Evolutionary conservation across 2,329 filamentous ascomycete species (phyloP), one percentile per base, ranked within the genome.

Genomic region (Talaromyces sp.): DNA sequence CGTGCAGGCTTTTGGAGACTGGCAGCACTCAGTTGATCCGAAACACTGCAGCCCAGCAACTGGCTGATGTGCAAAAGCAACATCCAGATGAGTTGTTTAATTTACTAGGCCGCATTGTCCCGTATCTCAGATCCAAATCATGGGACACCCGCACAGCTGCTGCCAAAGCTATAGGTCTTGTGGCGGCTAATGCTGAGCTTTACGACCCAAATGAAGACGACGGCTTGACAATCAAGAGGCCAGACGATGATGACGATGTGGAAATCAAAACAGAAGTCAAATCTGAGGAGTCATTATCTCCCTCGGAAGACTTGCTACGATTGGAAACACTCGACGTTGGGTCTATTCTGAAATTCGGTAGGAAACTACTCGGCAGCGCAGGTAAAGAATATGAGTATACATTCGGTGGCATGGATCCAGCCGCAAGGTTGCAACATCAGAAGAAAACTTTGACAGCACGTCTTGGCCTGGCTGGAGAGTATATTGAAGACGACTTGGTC

Each of bases 21-120:
- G 95, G 95, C 72, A 98, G 94, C 81, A 99, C 95, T 67, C 90
- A 90, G 75, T 85, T 99, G 70, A 98, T 99, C 75, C 90, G 96
- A 71, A 96, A 97, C 75, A 99, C 95, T 68, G 96, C 95, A 68
- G 95, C 96, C 68, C 93, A 96, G 75, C 95, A 99, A 80, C 86
- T 99, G 68, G 95, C 93, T 68, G 95, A 99, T 80, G 95, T 97
- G 78, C 96, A 99, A 80, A 98, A 97, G 77, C 91, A 95, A 77
- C 95, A 98, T 73, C 95, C 95, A 0, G 94, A 99, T 80, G 96
- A 99, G 78, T 84, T 99, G 1, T 98, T 98, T 80, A 97, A 98
- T 75, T 85, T 99, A 7, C 85, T 99, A 13, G 94, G 92, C 35
- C 86, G 94, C 67, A 93, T 99, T 37, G 89, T 99, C n/a, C 94